phyloP scores from a whole-genome alignment of 2,329 filamentous ascomycete species.

The Decorospora gaudefroyi region DNA sequence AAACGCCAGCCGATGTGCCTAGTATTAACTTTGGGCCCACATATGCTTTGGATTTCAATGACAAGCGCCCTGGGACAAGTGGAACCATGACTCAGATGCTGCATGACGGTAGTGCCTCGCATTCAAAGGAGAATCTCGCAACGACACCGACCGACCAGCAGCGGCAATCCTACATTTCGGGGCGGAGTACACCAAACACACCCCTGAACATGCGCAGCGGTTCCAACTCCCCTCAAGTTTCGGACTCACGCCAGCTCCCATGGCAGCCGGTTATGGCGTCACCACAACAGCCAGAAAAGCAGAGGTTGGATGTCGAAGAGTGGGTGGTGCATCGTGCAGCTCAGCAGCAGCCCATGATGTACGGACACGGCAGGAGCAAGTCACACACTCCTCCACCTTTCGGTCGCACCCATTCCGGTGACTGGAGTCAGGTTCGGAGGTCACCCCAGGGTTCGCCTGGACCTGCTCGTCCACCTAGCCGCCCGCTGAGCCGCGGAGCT shows the following conservation, averaged over 20 bases:
- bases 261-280: conserved; percentile 76
- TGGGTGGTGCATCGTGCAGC: conserved; percentile 79
- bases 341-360: conserved; percentile 51
- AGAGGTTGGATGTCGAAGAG: conserved; percentile 72
- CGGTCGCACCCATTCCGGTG: conserved; percentile 50
- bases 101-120: conserved; percentile 36
- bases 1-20: conserved; percentile 62
- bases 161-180: conserved; percentile 36
- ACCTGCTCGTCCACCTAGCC: conserved; percentile 34
- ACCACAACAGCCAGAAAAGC: conserved; percentile 54
- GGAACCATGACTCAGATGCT: conserved; percentile 54
- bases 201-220: conserved; percentile 50
- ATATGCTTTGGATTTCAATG: conserved; percentile 65
- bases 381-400: conserved; percentile 56
- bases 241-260: conserved; percentile 67
- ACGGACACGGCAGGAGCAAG: conserved; percentile 62
- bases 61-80: conserved; percentile 60
- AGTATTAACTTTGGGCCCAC: conserved; percentile 86
- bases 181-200: conserved; percentile 45
- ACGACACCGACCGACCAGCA: conserved; percentile 36
- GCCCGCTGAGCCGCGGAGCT: conserved; percentile 57
- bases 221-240: conserved; percentile 47
- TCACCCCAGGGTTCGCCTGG: conserved; percentile 31
- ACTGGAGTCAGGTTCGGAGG: conserved; percentile 51
- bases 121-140: conserved; percentile 42